Base-by-base conservation (phyloP, 139 green algal genomes). In the Eudorina sp. region DNA sequence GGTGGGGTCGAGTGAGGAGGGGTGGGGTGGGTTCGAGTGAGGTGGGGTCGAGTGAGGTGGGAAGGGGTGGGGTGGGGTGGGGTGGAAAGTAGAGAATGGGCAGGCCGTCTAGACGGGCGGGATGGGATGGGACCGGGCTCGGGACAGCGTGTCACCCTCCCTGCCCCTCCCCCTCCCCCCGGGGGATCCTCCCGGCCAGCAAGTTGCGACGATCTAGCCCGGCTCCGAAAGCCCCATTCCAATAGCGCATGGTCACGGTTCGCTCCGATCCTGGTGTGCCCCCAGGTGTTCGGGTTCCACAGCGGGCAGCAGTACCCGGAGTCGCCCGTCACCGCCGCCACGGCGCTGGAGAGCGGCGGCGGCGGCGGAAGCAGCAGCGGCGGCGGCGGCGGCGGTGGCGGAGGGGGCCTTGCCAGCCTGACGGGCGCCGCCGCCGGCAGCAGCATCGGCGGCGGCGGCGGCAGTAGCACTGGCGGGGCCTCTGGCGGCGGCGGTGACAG, bases 271-370 rank as follows among this genome's bases (percentile, higher is more conserved):
- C 48, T 55, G 48, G 48, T 21, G 34, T 2, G 18, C 51, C 19
- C 34, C 6, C 80, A 86, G 80, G 60, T 86, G 43, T 86, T 86
- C 25, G 80, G 80, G n/a, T 77, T 31, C 60, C 80, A 86, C 80
- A 29, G 60, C 4, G 83, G 69, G 4, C 82, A 70, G 55, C 92
- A 93, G 83, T 82, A 92, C 41, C 89, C 93, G n/a, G 94, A 97
- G 83, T 81, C 88, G 4, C 90, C 94, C 14, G 84, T 95, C 13
- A 96, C 93, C 8, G 80, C 83, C 3, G 80, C 80, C 0, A 60
- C 80, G 4, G 80, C 60, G 19, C 41, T 60, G 16, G 80, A 90
- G 62, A 75, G 62, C 11, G 62, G 68, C 48, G 43, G 68, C 29
- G 62, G 68, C 21, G 16, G 45, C 53, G 14, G 41, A n/a, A 46